Base-by-base conservation (phyloP, 2,329 filamentous ascomycete genomes). In the Macrophomina pseudophaseolina region DNA sequence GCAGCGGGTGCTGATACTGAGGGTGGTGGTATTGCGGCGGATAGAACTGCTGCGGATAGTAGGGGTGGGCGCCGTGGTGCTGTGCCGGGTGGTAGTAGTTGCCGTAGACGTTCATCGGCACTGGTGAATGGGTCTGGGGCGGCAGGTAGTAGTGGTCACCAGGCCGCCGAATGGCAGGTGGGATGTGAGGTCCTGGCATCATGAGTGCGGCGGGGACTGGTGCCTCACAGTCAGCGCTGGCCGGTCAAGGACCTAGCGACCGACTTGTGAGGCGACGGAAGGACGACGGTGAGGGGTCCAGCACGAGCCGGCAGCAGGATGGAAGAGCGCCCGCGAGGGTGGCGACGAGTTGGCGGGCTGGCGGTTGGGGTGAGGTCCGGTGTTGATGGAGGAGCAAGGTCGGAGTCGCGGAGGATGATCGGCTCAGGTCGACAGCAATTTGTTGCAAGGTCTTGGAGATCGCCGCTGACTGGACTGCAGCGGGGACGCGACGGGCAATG, bases 131-230 rank as follows among this genome's bases (percentile, higher is more conserved):
- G 56, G 75, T 70, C 71, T 79, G 74, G 40, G 76, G 75, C 18
- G 75, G 72, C 63, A 75, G 70, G 40, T 74, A 71, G 67, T 80
- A 74, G 67, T 75, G 76, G 69, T 80, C 78, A 64, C 72, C 72
- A 70, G 81, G 80, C 71, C 81, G 76, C 67, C 80, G 75, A 68
- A 76, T 75, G 68, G 76, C 71, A 68, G 78, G 76, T 65, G 76
- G 78, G 52, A 78, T 72, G 66, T 80, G 76, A 66, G 89, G 88
- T 85, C 90, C 90, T 87, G 78, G 78, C 90, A 92, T 92, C 89
- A 86, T 91, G 87, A 87, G 88, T 63, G 54, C 87, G 86, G 86
- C 81, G 87, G 85, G 68, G 66, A 71, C 67, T 73, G 76, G 74
- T 76, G 77, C 76, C 76, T 75, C 70, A 78, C 76, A 75, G 76